Evolutionary conservation across 768 basidiomycete species (phyloP), one percentile per base, ranked within the genome.

Genomic region (Boletus edulis): DNA sequence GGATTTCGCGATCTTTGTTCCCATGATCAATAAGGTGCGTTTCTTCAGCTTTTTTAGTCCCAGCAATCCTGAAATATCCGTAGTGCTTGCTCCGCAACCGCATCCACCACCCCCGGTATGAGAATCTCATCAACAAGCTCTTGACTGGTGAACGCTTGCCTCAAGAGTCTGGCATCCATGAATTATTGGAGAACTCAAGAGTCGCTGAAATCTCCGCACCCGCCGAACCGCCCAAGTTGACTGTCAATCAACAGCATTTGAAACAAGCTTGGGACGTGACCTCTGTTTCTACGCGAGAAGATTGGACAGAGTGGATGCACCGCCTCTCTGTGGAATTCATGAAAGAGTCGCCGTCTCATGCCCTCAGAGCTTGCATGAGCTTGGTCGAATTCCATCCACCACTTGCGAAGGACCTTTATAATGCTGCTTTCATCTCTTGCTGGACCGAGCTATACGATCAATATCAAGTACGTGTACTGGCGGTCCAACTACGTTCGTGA

Each of bases 261-360:
- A 98, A 97, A 71, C 87, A 93, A 63, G 94, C 95, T 1, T 99
- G 97, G 96, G 95, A 97, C 61, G 82, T 84, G 2, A 88, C 90
- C 7, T 80, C 83, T 56, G 79, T 91, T 8, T 75, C 80, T 24
- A 89, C 89, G 2, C 79, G 80, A 49, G 89, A 94, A 43, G 95
- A 98, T 60, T 99, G 97, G 97, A 74, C 80, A 17, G 93, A 94
- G 38, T 99, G 97, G 97, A 87, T 97, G 78, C 93, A 91, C 65
- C 82, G 87, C 15, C 80, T 99, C 10, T 86, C 93, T 17, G 90
- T 94, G 3, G 94, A 98, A 68, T 89, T 98, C 65, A 95, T 99
- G 89, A 92, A 95, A 66, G 94, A 98, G 59, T 98, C 96, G 0
- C 96, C 97, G 0, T 97, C 94, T 2, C 94, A 96, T 74, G 97